These are phyloP conservation scores for Nicotiana otophora DNA, from an alignment of 257 asterid genomes.

Conservation along the genomic window DNA sequence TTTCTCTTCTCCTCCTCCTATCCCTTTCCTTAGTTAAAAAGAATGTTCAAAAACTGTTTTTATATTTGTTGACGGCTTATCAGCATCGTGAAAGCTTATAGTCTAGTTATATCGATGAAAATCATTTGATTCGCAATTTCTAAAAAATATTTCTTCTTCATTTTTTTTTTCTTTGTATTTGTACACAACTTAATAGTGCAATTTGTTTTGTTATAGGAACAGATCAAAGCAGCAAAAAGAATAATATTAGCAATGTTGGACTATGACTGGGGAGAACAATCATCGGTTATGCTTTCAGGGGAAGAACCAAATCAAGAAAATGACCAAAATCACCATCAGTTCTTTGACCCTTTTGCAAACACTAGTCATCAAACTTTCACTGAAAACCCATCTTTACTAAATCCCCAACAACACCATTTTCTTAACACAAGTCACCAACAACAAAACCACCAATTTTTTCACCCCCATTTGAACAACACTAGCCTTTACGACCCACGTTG, in stretches of 20 bases:
- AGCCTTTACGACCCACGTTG: constrained; percentile 49
- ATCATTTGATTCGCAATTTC: too few relatives aligned
- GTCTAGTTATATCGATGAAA: too few relatives aligned
- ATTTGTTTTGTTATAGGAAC: background rate
- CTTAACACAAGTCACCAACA: constrained; percentile 12
- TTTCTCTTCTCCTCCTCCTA: too few relatives aligned
- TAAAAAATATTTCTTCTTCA: too few relatives aligned
- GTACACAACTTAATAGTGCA: background rate
- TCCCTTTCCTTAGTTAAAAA: too few relatives aligned
- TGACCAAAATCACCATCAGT: constrained; percentile 39
- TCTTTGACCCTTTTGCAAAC: constrained; percentile 47
- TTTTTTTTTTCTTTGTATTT: background rate
- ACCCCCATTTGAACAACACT: constrained; percentile 23
- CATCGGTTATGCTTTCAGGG: constrained; percentile 56
- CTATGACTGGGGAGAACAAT: constrained; percentile 86
- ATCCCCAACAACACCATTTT: constrained; percentile 42
- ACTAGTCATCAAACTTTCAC: constrained; percentile 28
- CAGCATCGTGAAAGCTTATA: too few relatives aligned
- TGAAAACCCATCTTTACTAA: constrained; percentile 18
- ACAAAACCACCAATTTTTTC: constrained; percentile 33
- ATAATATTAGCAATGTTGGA: constrained; percentile 55
- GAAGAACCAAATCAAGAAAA: constrained; percentile 48
- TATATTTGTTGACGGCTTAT: too few relatives aligned
- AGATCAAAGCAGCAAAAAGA: background rate
- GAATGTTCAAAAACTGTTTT: too few relatives aligned